Evolutionary conservation across 2,329 filamentous ascomycete genomes (phyloP).

Genomic region (Sarocladium brachiariae): DNA sequence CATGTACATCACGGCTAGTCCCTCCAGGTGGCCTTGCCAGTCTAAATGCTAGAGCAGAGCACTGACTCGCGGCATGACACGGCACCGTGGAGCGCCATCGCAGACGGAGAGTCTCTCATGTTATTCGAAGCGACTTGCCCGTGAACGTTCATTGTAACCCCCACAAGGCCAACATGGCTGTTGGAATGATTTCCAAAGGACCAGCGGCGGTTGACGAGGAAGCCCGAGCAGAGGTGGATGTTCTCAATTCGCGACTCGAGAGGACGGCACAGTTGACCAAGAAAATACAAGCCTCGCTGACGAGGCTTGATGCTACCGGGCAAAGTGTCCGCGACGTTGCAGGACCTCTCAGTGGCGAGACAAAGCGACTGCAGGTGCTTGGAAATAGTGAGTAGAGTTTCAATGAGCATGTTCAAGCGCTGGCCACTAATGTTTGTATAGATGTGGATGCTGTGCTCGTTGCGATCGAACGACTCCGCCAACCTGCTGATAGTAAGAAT

Average conservation of each 20-base stretch:
- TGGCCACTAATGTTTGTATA: constrained; percentile 23
- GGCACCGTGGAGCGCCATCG: no score
- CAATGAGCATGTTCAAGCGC: no score
- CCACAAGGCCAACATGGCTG: constrained; percentile 37
- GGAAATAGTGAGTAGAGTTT: constrained; percentile 57
- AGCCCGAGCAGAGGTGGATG: constrained; percentile 62
- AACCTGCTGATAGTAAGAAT: constrained; percentile 88
- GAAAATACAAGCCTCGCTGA: constrained; percentile 86
- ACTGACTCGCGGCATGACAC: no score
- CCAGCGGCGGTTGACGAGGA: constrained; percentile 55
- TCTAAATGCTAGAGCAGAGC: no score
- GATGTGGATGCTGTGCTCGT: constrained; percentile 81
- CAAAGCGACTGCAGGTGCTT: constrained; percentile 79
- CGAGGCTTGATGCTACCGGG: constrained; percentile 77
- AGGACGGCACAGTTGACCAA: constrained; percentile 92
- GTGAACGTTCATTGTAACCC: not conserved
- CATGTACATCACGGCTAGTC: not conserved
- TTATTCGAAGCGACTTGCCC: not conserved
- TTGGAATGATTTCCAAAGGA: constrained; percentile 38
- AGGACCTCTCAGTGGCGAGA: constrained; percentile 87
- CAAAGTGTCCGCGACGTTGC: constrained; percentile 89
- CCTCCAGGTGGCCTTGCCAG: no score
- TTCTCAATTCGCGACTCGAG: constrained; percentile 67
- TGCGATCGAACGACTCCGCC: constrained; percentile 80
- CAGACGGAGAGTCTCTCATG: no score